A percentile compares a stretch with the other conserved stretches of the same genome.
Evolutionary conservation across 1,139 yeast species (phyloP).

Genomic region (Kurtzmaniella natalensis): DNA sequence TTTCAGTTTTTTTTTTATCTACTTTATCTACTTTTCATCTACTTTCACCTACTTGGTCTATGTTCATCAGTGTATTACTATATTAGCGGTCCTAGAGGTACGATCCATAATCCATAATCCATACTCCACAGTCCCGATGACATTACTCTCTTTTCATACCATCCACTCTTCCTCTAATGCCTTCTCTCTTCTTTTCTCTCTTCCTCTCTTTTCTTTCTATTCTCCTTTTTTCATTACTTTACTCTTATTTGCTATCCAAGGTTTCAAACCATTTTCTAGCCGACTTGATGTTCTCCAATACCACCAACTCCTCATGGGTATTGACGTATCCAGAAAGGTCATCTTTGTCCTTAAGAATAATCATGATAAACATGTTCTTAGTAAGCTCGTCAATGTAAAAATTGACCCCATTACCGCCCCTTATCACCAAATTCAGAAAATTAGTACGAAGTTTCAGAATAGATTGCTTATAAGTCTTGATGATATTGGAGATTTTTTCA

Average conservation of each 20-base stretch:
- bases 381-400: slow-evolving; percentile 67
- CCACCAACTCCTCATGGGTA: slow-evolving; percentile 55
- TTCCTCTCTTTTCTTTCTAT: neutral
- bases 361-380: slow-evolving; percentile 73
- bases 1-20: too few species aligned
- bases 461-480: slow-evolving; percentile 92
- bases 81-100: too few species aligned
- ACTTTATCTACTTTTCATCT: too few species aligned
- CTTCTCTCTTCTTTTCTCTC: neutral
- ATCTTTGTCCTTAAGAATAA: slow-evolving; percentile 45
- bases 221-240: neutral
- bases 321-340: slow-evolving; percentile 18
- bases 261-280: slow-evolving; percentile 66
- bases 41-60: too few species aligned
- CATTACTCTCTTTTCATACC: too few species aligned
- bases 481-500: slow-evolving; percentile 89
- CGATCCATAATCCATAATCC: too few species aligned
- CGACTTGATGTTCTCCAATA: slow-evolving; percentile 62
- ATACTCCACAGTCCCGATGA: too few species aligned
- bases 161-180: too few species aligned
- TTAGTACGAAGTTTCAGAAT: slow-evolving; percentile 84
- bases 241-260: slow-evolving; percentile 30
- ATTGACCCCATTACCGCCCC: slow-evolving; percentile 68
- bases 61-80: too few species aligned
- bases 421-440: slow-evolving; percentile 70